Evolutionary conservation across 176 grass and related monocot genomes (phyloP), one percentile per base, ranked within the genome.

Genomic region (Secale cereale): DNA sequence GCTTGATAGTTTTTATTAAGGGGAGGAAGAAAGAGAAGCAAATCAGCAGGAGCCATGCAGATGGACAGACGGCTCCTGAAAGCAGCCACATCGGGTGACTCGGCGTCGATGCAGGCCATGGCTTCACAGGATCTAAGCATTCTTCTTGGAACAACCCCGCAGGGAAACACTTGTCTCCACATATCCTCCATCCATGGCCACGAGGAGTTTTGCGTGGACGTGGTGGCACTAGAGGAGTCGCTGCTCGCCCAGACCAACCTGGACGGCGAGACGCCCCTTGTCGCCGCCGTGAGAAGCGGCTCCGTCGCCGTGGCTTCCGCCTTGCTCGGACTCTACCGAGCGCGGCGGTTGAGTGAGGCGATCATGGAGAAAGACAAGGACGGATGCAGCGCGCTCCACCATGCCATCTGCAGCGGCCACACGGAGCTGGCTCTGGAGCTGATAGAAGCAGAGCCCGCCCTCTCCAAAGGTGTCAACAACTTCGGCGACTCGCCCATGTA

Each of bases 311-410:
- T 82, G 22, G 77, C 46, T 11, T 80, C 45, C 0, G 0, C 27
- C 19, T 9, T 87, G 0, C 14, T 87, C 19, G 36, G 36, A 39
- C 2, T 10, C 36, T 39, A 9, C 36, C 36, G 36, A 39, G 36
- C 8, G 1, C 36, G 36, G 36, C 36, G 36, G 36, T 39, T 39
- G 36, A 39, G 36, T 8, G 36, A 39, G 36, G 36, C 36, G 6
- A 39, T 39, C 36, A 2, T 39, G 36, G 36, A 39, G 36, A 39
- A 45, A 15, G 87, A 85, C 39, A 41, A 13, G 20, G 16, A 23
- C 27, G 70, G 70, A 50, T 64, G 57, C 33, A 90, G 62, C 1
- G 88, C 40, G 8, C 32, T 90, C 0, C 77, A 86, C 69, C 77
- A 74, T 1, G 72, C 62, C 31, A 12, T 61, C n/a, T 22, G 59